These are phyloP conservation scores for Athelia psychrophila DNA, from an alignment of 1,284 basidiomycete genomes.

Conservation along the genomic window DNA sequence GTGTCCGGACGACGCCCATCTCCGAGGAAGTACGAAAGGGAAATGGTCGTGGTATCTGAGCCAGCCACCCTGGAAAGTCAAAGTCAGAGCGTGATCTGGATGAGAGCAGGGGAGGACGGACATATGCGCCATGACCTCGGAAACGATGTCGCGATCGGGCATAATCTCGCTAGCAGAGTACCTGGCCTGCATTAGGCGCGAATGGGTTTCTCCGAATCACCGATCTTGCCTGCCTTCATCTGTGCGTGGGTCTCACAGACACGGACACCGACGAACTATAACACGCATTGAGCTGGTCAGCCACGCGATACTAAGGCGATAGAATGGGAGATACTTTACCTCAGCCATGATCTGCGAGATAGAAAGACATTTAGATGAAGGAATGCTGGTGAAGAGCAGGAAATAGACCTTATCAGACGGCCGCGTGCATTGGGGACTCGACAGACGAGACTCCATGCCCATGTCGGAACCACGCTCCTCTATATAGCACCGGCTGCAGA, in stretches of 20 bases:
- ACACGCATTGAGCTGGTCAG: conserved; percentile 4
- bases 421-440: conserved; percentile 63
- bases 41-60: no score
- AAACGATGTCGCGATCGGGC: conserved; percentile 69
- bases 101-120: conserved; percentile 69
- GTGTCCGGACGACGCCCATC: no score
- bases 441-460: conserved; percentile 68
- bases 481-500: conserved; percentile 22
- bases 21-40: no score
- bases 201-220: conserved; percentile 57
- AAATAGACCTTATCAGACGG: conserved; percentile 68
- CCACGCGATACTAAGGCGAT: neutral
- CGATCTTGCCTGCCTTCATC: conserved; percentile 49
- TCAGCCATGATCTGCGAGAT: no score
- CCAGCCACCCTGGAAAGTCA: no score
- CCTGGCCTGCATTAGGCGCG: conserved; percentile 61
- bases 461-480: conserved; percentile 64
- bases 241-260: conserved; percentile 48
- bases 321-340: no score
- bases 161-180: conserved; percentile 50
- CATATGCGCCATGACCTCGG: conserved; percentile 76
- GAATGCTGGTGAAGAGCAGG: no score
- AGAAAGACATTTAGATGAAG: no score
- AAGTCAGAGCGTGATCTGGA: conserved; percentile 69
- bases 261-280: conserved; percentile 61